Evolutionary conservation across 176 grass and related monocot species (phyloP), one percentile per base, ranked within the genome.

Genomic region (Musa beccarii): DNA sequence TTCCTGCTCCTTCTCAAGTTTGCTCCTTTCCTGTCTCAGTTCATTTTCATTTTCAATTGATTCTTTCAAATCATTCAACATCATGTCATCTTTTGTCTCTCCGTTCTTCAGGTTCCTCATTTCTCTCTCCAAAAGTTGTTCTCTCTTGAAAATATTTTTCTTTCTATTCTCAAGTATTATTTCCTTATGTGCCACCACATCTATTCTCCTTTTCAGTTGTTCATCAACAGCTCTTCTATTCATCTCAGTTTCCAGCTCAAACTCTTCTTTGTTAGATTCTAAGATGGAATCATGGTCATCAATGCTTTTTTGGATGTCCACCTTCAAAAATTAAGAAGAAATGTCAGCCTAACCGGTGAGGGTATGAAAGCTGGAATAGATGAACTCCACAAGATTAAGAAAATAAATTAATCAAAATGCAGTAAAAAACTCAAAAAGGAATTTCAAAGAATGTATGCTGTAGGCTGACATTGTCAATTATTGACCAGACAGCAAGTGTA

Each of bases 271-370:
- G 26, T 55, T 19, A 54, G 23, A 21, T 73, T 55, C 29, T 24
- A 54, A 23, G 54, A 73, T 53, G 8, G 52, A 54, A 25, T 26
- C 25, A 55, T 55, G 71, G n/a, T 23, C 17, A 73, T 55, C 71
- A 8, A 73, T 54, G 12, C 1, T 54, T 25, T 25, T 55, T 25
- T 73, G 21, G 19, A 53, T 23, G 12, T 54, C 12, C 21, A 26
- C 71, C 71, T 73, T 73, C 71, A 54, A 72, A 52, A 72, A 53
- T 68, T 53, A 72, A 54, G 10, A 1, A 72, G 21, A 72, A 53
- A 72, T 72, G 49, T 72, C 21, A 54, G 9, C 8, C 11, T 73
- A 24, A 73, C 11, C 57, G 1, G 14, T 16, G 56, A 23, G 2
- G 3, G 21, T 22, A 53, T 16, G 14, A n/a, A 73, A 73, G 71